Evolutionary conservation across 106 monocot genomes (phyloP).

Genomic region (Acorus gramineus): DNA sequence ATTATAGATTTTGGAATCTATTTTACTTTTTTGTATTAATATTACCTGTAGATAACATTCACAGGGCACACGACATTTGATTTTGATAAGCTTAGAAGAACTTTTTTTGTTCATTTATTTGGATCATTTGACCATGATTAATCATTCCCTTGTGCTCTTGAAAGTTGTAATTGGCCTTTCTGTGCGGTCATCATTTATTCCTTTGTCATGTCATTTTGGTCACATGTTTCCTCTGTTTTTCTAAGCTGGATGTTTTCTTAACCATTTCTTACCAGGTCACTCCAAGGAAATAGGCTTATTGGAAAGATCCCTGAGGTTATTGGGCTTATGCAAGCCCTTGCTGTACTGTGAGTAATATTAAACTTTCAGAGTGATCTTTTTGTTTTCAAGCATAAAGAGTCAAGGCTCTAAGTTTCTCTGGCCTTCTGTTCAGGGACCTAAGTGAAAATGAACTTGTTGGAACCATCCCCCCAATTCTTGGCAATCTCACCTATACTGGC

Average conservation of each 20-base stretch:
- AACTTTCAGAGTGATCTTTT: background rate
- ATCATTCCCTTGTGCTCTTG: background rate
- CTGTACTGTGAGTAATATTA: constrained; percentile 59
- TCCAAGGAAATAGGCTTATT: constrained; percentile 85
- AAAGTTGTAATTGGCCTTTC: too few relatives aligned
- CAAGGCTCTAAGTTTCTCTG: background rate
- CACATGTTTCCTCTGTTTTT: too few relatives aligned
- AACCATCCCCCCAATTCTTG: constrained; percentile 81
- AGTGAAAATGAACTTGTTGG: constrained; percentile 89
- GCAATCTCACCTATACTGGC: constrained; percentile 90
- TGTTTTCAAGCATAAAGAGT: background rate
- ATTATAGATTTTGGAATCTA: too few relatives aligned
- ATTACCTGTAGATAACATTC: too few relatives aligned
- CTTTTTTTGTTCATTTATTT: background rate
- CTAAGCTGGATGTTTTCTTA: too few relatives aligned
- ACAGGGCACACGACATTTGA: too few relatives aligned
- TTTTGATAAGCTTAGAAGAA: too few relatives aligned
- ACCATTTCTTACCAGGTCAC: constrained; percentile 44
- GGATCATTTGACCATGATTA: background rate
- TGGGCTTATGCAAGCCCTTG: constrained; percentile 99
- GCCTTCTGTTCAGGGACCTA: constrained; percentile 60
- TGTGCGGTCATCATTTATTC: too few relatives aligned
- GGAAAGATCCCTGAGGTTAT: constrained; percentile 97
- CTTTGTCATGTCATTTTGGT: too few relatives aligned
- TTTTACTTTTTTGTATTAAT: too few relatives aligned